These are phyloP conservation scores for Naegleria gruberi DNA, from an alignment of 208 protist genomes.

Conservation along the genomic window DNA sequence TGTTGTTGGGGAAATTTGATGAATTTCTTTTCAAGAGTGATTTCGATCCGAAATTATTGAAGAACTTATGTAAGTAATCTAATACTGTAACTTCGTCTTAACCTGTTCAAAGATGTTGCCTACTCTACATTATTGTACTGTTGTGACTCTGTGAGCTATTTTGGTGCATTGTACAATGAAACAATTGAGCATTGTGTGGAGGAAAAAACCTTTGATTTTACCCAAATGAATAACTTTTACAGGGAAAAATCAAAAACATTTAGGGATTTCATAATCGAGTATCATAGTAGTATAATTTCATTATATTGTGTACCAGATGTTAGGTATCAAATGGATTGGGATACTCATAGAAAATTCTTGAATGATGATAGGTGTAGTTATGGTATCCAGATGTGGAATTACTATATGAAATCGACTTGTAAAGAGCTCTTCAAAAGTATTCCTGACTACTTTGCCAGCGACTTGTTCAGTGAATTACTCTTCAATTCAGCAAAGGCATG, in stretches of 20 bases:
- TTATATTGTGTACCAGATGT: not conserved
- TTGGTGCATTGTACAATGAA: not conserved
- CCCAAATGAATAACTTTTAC: not conserved
- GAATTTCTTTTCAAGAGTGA: not conserved
- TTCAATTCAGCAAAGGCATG: not conserved
- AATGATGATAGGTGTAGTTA: not conserved
- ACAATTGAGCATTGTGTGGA: not conserved
- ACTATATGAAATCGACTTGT: not conserved
- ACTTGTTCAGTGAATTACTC: not conserved
- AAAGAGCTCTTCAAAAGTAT: not conserved
- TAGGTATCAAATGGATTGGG: not conserved
- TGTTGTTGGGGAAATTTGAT: not conserved
- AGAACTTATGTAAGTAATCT: not conserved
- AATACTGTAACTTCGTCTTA: not conserved
- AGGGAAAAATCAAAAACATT: not conserved
- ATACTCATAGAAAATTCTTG: not conserved
- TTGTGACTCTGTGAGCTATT: not conserved
- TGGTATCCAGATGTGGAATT: constrained; percentile 10
- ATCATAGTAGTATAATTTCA: not conserved
- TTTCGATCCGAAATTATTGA: not conserved
- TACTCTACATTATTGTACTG: not conserved
- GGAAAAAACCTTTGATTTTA: not conserved
- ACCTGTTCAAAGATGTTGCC: not conserved
- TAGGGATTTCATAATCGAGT: not conserved
- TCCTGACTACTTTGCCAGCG: no score